Conservation (phyloP, 2,329 filamentous ascomycete species). For the Knufia fluminis region DNA sequence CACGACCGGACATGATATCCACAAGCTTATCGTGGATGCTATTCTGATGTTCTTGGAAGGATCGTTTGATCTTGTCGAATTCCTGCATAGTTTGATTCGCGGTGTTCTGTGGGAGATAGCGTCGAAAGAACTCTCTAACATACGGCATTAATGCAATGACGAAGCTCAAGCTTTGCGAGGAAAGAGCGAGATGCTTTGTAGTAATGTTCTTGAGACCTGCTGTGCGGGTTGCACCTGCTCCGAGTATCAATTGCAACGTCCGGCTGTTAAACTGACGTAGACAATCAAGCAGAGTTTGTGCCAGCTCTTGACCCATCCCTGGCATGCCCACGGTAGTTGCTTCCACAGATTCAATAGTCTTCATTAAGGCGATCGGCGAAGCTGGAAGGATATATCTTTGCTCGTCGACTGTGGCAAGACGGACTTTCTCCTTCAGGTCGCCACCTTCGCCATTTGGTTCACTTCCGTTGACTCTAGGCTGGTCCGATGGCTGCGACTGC, state of each 20-base stretch:
- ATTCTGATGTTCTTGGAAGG: slow-evolving; percentile 81
- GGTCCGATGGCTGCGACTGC: slow-evolving; percentile 29
- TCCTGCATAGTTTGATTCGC: slow-evolving; percentile 58
- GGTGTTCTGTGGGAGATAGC: slow-evolving; percentile 49
- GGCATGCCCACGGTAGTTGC: slow-evolving; percentile 77
- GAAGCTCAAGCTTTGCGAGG: slow-evolving; percentile 81
- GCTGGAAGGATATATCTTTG: slow-evolving; percentile 79
- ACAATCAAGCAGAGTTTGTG: slow-evolving; percentile 69
- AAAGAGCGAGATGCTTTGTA: slow-evolving; percentile 85
- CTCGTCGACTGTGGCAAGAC: slow-evolving; percentile 69
- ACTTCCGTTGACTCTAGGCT: slow-evolving; percentile 18
- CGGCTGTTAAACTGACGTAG: slow-evolving; percentile 91
- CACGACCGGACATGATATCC: slow-evolving; percentile 79
- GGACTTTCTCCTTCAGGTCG: slow-evolving; percentile 48
- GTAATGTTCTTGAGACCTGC: slow-evolving; percentile 94
- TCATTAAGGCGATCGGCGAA: slow-evolving; percentile 71
- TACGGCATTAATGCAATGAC: slow-evolving; percentile 81
- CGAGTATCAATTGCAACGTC: slow-evolving; percentile 90
- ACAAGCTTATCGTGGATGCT: slow-evolving; percentile 88
- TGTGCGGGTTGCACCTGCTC: slow-evolving; percentile 78
- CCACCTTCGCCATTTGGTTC: slow-evolving; percentile 19
- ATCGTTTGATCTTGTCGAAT: slow-evolving; percentile 76
- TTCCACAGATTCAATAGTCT: slow-evolving; percentile 72
- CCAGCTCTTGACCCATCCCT: slow-evolving; percentile 74
- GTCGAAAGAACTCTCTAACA: slow-evolving; percentile 79